Evolutionary conservation across 2,329 filamentous ascomycete species (phyloP), one percentile per base, ranked within the genome.

Genomic region (Aspergillus fijiensis): DNA sequence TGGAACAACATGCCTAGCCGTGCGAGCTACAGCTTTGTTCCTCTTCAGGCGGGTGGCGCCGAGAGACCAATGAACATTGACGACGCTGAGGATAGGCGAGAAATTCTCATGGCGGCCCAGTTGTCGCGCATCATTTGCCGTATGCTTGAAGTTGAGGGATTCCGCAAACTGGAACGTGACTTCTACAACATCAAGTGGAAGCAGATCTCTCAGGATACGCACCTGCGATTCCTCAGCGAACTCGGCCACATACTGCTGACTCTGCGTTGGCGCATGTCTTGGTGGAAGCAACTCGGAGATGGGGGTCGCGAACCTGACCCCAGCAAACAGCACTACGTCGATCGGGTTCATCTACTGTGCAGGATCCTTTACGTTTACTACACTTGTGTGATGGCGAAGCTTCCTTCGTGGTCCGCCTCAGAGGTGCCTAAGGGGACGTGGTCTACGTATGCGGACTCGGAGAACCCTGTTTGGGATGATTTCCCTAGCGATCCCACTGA

Each of bases 1-100:
- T 76, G 77, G 73, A 78, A 79, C 64, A 79, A 78, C 62, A 80
- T 80, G 78, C 77, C 78, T 7, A 79, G 77, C 57, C 77, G 77
- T 21, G 78, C 78, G 19, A 73, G 74, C 39, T 80, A 80, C 63
- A 77, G 74, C 49, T 76, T 78, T 53, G 71, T 79, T 25, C 67
- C 72, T 10, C 53, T 73, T 1, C 67, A 75, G 14, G 55, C 65
- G 10, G 65, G 62, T 10, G 69, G 55, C 47, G 60, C 72, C 45
- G 73, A 78, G 60, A 72, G 70, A n/a, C 67, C 70, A 11, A 75
- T 80, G 72, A 73, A 80, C 60, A 73, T 78, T 33, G 70, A 69
- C 59, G 69, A 72, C 51, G 63, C 69, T 2, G 71, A 75, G 14
- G 72, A 77, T 55, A 72, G 69, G 33, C 70, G 71, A 19, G 75